Evolutionary conservation across 345 rosid genomes (phyloP).

Genomic region (Populus pruinosa): DNA sequence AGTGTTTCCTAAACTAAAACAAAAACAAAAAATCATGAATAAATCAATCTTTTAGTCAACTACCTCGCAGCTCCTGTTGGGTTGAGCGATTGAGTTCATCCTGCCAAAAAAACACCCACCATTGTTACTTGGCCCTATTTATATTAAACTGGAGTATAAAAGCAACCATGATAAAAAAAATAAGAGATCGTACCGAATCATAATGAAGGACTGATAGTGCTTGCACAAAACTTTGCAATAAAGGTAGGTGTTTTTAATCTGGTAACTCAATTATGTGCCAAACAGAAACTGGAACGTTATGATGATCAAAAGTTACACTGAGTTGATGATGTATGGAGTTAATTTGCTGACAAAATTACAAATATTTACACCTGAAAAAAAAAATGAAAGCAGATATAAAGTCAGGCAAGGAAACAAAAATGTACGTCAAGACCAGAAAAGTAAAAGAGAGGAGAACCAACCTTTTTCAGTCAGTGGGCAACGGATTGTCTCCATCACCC

Average conservation of each 20-base stretch:
- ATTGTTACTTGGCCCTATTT: constrained; percentile 7
- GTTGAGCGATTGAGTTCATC: constrained; percentile 29
- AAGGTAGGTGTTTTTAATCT: constrained; percentile 24
- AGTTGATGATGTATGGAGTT: constrained; percentile 28
- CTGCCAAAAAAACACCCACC: constrained; percentile 29
- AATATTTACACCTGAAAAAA: constrained; percentile 54
- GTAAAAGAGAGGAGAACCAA: constrained; percentile 41
- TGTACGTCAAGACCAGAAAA: constrained; percentile 32
- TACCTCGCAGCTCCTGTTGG: constrained; percentile 40
- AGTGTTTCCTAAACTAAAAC: constrained; percentile 33
- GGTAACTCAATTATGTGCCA: constrained; percentile 14
- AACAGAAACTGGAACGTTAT: constrained; percentile 24
- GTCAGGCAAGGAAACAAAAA: constrained; percentile 24
- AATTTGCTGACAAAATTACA: constrained; percentile 38
- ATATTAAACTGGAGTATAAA: constrained; percentile 1
- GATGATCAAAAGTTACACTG: constrained; percentile 18
- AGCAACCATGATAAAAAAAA: constrained; percentile 4
- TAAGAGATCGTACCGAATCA: constrained; percentile 35
- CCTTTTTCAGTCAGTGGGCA: constrained; percentile 66
- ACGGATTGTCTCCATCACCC: constrained; percentile 78
- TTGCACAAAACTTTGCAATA: constrained; percentile 8
- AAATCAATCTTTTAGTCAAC: constrained; percentile 34
- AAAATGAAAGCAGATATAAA: constrained; percentile 22
- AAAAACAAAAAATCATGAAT: constrained; percentile 41
- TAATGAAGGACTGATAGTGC: constrained; percentile 3